Percentiles rank a stretch among this genome's conserved stretches.
Conservation (phyloP, 2,329 filamentous ascomycete genomes). For the Neobulgaria alba region DNA sequence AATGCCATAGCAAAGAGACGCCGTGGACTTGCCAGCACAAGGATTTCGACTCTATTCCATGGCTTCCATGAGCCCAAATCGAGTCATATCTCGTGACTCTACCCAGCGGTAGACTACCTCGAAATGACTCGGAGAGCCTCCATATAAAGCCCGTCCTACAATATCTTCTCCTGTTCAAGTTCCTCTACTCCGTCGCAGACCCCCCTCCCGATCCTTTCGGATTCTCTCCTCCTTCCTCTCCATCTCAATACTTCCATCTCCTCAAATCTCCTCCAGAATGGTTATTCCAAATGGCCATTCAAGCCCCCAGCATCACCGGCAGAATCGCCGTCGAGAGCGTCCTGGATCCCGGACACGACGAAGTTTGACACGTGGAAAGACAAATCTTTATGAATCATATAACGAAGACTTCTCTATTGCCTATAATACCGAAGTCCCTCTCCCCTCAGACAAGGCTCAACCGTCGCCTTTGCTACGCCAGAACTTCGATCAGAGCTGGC, state of each 20-base stretch:
- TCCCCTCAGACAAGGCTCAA: constrained; percentile 21
- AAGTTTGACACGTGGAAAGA: constrained; percentile 21
- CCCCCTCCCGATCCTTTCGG: constrained; percentile 15
- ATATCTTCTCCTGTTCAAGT: constrained; percentile 4
- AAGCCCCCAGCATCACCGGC: constrained; percentile 21
- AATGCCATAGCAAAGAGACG: neutral
- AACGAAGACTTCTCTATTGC: constrained; percentile 23
- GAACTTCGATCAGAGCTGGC: constrained; percentile 27
- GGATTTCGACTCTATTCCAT: too few species aligned
- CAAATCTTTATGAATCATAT: constrained; percentile 17
- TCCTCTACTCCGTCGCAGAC: constrained; percentile 18
- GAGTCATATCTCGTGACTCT: constrained; percentile 17
- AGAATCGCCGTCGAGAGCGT: constrained; percentile 26
- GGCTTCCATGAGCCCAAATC: constrained; percentile 1
- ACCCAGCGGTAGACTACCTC: constrained; percentile 1
- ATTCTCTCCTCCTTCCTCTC: constrained; percentile 2
- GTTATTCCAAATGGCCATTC: constrained; percentile 16
- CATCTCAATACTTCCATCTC: constrained; percentile 1
- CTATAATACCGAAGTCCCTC: constrained; percentile 16
- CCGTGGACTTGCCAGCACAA: neutral
- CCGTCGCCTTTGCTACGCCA: constrained; percentile 26
- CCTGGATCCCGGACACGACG: constrained; percentile 26
- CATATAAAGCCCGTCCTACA: constrained; percentile 17
- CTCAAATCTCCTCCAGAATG: constrained; percentile 9
- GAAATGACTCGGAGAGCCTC: constrained; percentile 13